phyloP scores from a whole-genome alignment of 495 filamentous ascomycete genomes.

The Lophiotrema nucula region DNA sequence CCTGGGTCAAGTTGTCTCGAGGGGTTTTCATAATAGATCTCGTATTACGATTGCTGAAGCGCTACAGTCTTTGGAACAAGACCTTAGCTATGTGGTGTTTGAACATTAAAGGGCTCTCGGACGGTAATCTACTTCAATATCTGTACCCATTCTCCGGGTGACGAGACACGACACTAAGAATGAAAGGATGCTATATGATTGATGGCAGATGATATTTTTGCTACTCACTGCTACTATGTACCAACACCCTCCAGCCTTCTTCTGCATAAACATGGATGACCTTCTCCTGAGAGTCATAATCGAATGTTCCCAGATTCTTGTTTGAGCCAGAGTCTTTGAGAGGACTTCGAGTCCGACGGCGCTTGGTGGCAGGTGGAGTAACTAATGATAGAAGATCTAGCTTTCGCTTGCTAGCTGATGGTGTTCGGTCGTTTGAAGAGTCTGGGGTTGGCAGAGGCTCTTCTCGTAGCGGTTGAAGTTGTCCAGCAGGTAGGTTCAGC shows the following conservation, averaged over 20 bases:
- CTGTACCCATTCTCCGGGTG: no score
- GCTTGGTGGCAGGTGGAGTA: slow-evolving; percentile 13
- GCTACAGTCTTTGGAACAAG: no score
- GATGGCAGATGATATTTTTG: no score
- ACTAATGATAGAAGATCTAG: background rate
- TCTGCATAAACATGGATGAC: slow-evolving; percentile 19
- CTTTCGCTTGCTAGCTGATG: background rate
- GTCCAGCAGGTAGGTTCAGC: background rate
- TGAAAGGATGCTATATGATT: no score
- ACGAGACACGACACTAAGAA: no score
- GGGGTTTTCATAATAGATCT: no score
- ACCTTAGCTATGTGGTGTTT: no score
- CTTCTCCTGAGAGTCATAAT: slow-evolving; percentile 20
- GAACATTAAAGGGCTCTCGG: no score
- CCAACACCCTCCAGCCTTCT: slow-evolving; percentile 16
- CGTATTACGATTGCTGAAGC: no score
- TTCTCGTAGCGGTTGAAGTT: background rate
- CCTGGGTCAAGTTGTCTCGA: no score
- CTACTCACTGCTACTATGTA: no score
- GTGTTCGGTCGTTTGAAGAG: background rate
- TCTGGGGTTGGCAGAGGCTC: background rate
- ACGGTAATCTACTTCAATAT: no score
- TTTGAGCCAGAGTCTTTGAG: slow-evolving; percentile 11
- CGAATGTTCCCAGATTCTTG: slow-evolving; percentile 8
- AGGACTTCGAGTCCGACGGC: slow-evolving; percentile 7